Evolutionary conservation across 441 rosid genomes (phyloP).

Genomic region (Syzygium malaccense): DNA sequence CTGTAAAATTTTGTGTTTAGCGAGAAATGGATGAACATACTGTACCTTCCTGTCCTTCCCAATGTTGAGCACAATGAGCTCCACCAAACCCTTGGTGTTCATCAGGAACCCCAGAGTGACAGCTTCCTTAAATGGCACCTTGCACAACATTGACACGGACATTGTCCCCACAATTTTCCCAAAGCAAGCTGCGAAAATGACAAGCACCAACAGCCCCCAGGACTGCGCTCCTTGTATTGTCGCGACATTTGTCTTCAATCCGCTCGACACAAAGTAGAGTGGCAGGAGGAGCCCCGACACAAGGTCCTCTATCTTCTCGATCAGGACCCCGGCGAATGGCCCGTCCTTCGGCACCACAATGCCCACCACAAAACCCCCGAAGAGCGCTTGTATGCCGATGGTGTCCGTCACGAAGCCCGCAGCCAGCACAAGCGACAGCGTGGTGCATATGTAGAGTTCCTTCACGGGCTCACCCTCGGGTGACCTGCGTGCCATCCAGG

Average conservation of each 20-base stretch:
- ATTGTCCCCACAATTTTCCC: constrained; percentile 56
- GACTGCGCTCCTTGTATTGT: constrained; percentile 41
- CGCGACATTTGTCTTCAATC: constrained; percentile 55
- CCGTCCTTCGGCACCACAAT: constrained; percentile 55
- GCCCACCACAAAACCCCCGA: constrained; percentile 56
- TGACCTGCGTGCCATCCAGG: constrained; percentile 38
- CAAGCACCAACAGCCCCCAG: constrained; percentile 49
- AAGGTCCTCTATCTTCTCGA: constrained; percentile 59
- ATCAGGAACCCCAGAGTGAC: constrained; percentile 45
- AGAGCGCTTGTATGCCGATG: constrained; percentile 62
- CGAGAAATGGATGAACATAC: constrained; percentile 9
- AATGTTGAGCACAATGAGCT: constrained; percentile 55
- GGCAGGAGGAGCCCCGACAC: constrained; percentile 55
- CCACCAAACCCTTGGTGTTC: constrained; percentile 71
- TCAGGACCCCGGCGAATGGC: constrained; percentile 35
- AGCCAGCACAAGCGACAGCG: constrained; percentile 41
- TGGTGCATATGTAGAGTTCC: constrained; percentile 50
- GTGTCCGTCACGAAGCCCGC: constrained; percentile 49
- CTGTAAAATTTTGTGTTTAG: not conserved
- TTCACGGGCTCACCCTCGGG: constrained; percentile 64
- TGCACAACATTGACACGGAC: constrained; percentile 20
- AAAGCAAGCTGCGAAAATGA: constrained; percentile 42
- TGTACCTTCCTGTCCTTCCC: constrained; percentile 32
- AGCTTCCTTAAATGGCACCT: constrained; percentile 43
- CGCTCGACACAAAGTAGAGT: constrained; percentile 52